Evolutionary conservation across 371 early-diverging fungal species (phyloP).

Genomic region (Chytridium lagenaria): DNA sequence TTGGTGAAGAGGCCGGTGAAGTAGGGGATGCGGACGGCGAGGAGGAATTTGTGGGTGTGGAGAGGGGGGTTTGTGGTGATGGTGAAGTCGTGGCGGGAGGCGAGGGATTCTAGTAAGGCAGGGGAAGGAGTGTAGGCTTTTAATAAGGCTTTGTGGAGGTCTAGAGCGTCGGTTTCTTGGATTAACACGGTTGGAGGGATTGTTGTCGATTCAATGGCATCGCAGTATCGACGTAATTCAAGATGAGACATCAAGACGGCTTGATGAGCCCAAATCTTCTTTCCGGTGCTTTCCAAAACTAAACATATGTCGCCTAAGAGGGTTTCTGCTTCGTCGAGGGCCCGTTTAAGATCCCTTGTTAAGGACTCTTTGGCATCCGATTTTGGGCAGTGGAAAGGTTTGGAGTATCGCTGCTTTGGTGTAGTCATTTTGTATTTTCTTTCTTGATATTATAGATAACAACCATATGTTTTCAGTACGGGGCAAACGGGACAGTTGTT

Average conservation of each 20-base stretch:
- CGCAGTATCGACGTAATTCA: no score
- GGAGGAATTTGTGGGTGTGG: conserved; percentile 1
- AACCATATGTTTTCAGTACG: no score
- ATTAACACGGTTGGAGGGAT: not conserved
- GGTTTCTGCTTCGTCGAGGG: not conserved
- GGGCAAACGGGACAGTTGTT: no score
- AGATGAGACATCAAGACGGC: not conserved
- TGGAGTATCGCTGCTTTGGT: no score
- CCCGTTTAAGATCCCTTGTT: not conserved
- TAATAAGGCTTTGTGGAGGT: not conserved
- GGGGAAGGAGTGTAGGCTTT: not conserved
- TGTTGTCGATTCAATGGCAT: no score
- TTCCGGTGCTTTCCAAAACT: not conserved
- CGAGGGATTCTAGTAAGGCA: not conserved
- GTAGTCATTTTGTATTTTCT: no score
- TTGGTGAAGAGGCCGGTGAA: not conserved
- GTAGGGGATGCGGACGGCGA: not conserved
- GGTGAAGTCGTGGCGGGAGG: not conserved
- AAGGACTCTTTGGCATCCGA: not conserved
- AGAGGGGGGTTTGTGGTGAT: not conserved
- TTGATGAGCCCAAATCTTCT: not conserved
- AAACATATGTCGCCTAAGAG: not conserved
- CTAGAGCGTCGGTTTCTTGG: not conserved
- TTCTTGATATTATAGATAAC: no score
- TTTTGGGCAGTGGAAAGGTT: not conserved